A percentile compares a stretch with the other conserved stretches of the same genome.
These are phyloP conservation scores for Bipolaris zeicola DNA, from an alignment of 2,329 filamentous ascomycete species.

Conservation along the genomic window DNA sequence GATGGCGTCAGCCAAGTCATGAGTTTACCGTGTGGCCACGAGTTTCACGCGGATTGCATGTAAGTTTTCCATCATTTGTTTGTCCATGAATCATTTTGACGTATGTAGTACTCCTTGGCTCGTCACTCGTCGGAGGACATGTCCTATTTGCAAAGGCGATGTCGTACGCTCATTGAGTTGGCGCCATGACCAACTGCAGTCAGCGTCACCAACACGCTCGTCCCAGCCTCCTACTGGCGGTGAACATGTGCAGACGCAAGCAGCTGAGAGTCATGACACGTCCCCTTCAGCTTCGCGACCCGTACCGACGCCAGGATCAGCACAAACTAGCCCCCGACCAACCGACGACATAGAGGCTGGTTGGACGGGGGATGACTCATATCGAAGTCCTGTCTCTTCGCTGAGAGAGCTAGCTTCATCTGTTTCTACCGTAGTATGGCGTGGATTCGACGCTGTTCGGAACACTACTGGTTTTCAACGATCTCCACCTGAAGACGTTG, in stretches of 20 bases:
- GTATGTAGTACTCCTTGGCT: slow-evolving; percentile 84
- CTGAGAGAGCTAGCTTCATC: slow-evolving; percentile 40
- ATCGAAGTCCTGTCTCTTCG: slow-evolving; percentile 29
- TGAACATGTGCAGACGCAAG: slow-evolving; percentile 53
- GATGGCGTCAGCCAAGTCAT: slow-evolving; percentile 95
- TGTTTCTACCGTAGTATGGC: slow-evolving; percentile 45
- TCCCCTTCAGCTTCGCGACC: slow-evolving; percentile 59
- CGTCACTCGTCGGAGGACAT: slow-evolving; percentile 92
- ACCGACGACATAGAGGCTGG: slow-evolving; percentile 43
- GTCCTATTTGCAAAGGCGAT: slow-evolving; percentile 97
- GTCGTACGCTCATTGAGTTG: slow-evolving; percentile 66
- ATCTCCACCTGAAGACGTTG: slow-evolving; percentile 38
- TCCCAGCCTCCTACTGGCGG: slow-evolving; percentile 39
- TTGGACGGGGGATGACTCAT: slow-evolving; percentile 48
- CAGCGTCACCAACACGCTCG: slow-evolving; percentile 28
- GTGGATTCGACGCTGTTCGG: slow-evolving; percentile 43
- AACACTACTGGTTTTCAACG: slow-evolving; percentile 38
- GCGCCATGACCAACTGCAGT: slow-evolving; percentile 36
- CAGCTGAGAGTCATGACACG: slow-evolving; percentile 53
- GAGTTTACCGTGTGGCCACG: slow-evolving; percentile 95
- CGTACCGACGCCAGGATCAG: slow-evolving; percentile 44
- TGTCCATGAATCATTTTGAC: slow-evolving; percentile 22
- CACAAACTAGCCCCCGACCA: slow-evolving; percentile 8
- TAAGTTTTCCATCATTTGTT: slow-evolving; percentile 60
- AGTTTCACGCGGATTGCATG: slow-evolving; percentile 99